Base-by-base conservation (phyloP, 768 basidiomycete species). In the Exidia glandulosa region DNA sequence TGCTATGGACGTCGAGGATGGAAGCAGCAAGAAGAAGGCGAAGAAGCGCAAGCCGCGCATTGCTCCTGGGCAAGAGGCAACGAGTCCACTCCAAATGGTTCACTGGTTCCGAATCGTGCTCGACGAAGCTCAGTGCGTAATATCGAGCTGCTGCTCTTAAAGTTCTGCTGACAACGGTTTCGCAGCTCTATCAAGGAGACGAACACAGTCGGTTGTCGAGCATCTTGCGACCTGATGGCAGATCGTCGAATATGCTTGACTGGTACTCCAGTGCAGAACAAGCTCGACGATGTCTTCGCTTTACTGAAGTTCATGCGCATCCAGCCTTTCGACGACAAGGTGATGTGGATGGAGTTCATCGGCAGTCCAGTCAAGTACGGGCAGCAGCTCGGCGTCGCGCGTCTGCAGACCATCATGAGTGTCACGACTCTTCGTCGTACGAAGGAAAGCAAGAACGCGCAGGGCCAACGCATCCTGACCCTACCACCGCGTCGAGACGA, bases 251-350 rank as follows among this genome's bases (percentile, higher is more conserved):
- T 97, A 47, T 94, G 92, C 71, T 77, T 99, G 41, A 94, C 94
- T n/a, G 96, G 96, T 59, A 99, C 96, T 7, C 96, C 96, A 1
- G 93, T 99, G 36, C 96, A 99, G 75, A 99, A 99, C 79, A 96
- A 95, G 73, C 82, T 98, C 57, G 96, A 98, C 74, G 96, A 99
- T 69, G 88, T 99, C 56, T 98, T 88, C 72, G 96, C 96, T 3
- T 78, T 99, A 61, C 85, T 99, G 79, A 96, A 96, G 73, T 98
- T 99, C 74, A 74, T 99, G 59, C 87, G 94, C 25, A 72, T 98
- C 66, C 81, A 85, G 27, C 96, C 96, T 1, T 87, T 98, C 65
- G 90, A 96, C 68, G 93, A 97, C 71, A 94, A 94, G 73, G 84
- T 83, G 59, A 73, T 86, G 13, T 99, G 96, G 94, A 93, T 87